Conservation (phyloP, 179 eudicot genomes). For the Amaranthus tricolor region DNA sequence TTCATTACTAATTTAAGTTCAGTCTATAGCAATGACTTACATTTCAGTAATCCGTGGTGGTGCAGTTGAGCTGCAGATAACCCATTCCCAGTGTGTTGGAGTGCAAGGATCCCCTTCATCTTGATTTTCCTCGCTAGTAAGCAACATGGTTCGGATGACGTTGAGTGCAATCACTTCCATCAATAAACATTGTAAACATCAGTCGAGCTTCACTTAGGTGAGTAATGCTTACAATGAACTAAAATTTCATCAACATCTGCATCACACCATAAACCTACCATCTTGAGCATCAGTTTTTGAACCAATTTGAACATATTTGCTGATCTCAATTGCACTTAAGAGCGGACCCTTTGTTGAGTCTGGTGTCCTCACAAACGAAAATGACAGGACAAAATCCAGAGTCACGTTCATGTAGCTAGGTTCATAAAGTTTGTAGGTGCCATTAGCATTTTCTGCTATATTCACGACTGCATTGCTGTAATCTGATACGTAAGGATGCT, state of each 20-base stretch:
- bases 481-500: slow-evolving; percentile 68
- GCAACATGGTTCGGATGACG: slow-evolving; percentile 47
- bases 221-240: neutral
- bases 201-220: slow-evolving; percentile 9
- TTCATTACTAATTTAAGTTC: neutral
- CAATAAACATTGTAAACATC: slow-evolving; percentile 25
- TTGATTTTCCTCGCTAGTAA: slow-evolving; percentile 33
- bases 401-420: slow-evolving; percentile 94
- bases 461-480: slow-evolving; percentile 97
- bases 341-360: slow-evolving; percentile 90
- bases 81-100: slow-evolving; percentile 88
- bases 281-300: slow-evolving; percentile 66
- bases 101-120: slow-evolving; percentile 86
- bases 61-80: slow-evolving; percentile 59
- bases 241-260: slow-evolving; percentile 7
- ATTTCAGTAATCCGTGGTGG: slow-evolving; percentile 79
- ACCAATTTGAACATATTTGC: slow-evolving; percentile 61
- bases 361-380: slow-evolving; percentile 72
- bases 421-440: slow-evolving; percentile 87
- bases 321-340: slow-evolving; percentile 82
- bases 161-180: slow-evolving; percentile 60
- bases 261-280: slow-evolving; percentile 47
- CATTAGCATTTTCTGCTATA: slow-evolving; percentile 91
- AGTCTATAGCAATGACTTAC: slow-evolving; percentile 43
- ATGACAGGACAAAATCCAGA: slow-evolving; percentile 73